Evolutionary conservation across 176 grass and related monocot genomes (phyloP).

Genomic region (Neostapfia colusana): DNA sequence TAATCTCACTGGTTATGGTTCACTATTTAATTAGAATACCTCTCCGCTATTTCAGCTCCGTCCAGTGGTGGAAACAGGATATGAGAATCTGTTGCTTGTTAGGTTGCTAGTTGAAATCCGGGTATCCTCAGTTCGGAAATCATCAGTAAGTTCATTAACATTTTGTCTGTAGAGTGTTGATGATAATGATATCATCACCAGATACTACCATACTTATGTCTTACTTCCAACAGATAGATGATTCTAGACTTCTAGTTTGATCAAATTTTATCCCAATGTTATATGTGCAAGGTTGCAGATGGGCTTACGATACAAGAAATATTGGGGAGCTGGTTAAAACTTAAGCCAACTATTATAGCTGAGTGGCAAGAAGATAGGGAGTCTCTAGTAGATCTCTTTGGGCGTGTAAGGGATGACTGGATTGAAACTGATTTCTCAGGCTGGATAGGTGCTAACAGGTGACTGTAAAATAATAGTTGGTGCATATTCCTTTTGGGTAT

Average conservation of each 20-base stretch:
- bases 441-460: slow-evolving; percentile 94
- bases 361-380: slow-evolving; percentile 89
- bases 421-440: slow-evolving; percentile 88
- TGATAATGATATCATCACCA: neutral
- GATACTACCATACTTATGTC: slow-evolving; percentile 9
- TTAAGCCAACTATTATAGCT: slow-evolving; percentile 73
- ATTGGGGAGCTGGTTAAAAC: slow-evolving; percentile 69
- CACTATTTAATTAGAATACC: slow-evolving; percentile 20
- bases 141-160: slow-evolving; percentile 57
- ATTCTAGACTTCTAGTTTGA: slow-evolving; percentile 36
- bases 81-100: slow-evolving; percentile 94
- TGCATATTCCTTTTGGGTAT: neutral
- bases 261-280: slow-evolving; percentile 32
- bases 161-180: neutral
- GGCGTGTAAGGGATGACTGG: slow-evolving; percentile 85
- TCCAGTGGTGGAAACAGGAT: slow-evolving; percentile 91
- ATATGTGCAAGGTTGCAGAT: slow-evolving; percentile 81
- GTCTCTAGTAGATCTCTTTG: slow-evolving; percentile 77
- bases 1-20: slow-evolving; percentile 8
- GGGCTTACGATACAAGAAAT: slow-evolving; percentile 67
- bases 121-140: slow-evolving; percentile 61
- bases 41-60: slow-evolving; percentile 61
- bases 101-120: slow-evolving; percentile 79
- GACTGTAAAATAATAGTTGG: slow-evolving; percentile 14
- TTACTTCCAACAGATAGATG: slow-evolving; percentile 17